Base-by-base conservation (phyloP, 2,329 filamentous ascomycete species). In the Alternaria dauci region DNA sequence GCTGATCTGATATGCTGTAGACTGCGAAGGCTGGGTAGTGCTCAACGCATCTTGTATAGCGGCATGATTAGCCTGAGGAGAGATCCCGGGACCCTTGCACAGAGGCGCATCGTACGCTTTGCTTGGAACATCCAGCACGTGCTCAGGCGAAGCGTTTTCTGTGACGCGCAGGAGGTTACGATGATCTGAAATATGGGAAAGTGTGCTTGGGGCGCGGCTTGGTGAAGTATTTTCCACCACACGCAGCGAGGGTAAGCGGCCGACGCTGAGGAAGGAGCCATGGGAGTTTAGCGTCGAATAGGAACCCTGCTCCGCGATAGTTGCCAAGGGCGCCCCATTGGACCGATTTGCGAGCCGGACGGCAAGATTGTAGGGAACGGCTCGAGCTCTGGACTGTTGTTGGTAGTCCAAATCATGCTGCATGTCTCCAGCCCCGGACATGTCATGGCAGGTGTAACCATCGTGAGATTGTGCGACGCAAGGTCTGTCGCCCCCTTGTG, bases 261-360 rank as follows among this genome's bases (percentile, higher is more conserved):
- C 63, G 26, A 68, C 52, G 52, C 63, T 70, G 47, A 69, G 58
- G n/a, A 71, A 52, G 16, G 78, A 78, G 11, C 65, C 65, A 42
- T 70, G 62, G 8, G 79, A 78, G 44, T 74, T 72, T 25, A 83
- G 70, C 9, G 80, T 81, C 12, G 77, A 78, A 44, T 75, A 71
- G 14, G 81, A 83, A 59, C 70, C 72, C 52, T 78, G 79, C 67
- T 83, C 81, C 39, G 78, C 67, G 59, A 83, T 83, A 14, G 80
- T 81, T 28, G 77, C 78, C n/a, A 83, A 76, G 12, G 78, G 78
- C 36, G 70, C 76, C 54, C 76, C 77, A 64, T 76, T 74, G 55
- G 68, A 61, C 30, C 70, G 71, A 59, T 73, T 76, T 55, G 69
- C 58, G 52, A 70, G 63, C n/a, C 69, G 69, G 52, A 64, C 65